phyloP scores from a whole-genome alignment of 2,329 filamentous ascomycete species.

The Sarocladiaceae sp. region DNA sequence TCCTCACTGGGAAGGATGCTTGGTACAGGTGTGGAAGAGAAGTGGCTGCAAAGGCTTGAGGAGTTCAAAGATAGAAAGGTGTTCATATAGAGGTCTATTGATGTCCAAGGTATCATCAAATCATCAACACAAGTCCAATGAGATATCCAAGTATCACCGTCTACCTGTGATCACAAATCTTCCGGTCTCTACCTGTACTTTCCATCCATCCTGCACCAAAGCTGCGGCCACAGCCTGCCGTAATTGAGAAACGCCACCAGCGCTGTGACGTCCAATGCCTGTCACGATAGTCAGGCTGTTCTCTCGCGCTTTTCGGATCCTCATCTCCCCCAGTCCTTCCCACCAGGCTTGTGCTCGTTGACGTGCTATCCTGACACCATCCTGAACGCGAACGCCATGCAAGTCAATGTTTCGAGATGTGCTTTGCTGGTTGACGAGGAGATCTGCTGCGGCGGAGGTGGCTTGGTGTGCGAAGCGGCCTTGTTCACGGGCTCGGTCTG shows the following conservation, averaged over 20 bases:
- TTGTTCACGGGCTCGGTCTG: constrained; percentile 63
- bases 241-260: constrained; percentile 69
- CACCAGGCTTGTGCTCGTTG: constrained; percentile 71
- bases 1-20: constrained; percentile 55
- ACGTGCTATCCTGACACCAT: constrained; percentile 74
- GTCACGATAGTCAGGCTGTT: constrained; percentile 71
- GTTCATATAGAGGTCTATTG: neutral
- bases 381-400: constrained; percentile 76
- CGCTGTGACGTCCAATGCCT: constrained; percentile 74
- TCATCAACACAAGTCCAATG: neutral
- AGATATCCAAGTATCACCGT: constrained; percentile 18
- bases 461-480: constrained; percentile 52
- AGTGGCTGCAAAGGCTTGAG: constrained; percentile 14
- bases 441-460: constrained; percentile 65
- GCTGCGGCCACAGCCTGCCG: constrained; percentile 76
- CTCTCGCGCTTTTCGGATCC: constrained; percentile 43
- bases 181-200: constrained; percentile 67
- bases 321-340: constrained; percentile 63
- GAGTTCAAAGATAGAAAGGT: too few species aligned
- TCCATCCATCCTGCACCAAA: constrained; percentile 79
- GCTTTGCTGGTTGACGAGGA: constrained; percentile 65
- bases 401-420: constrained; percentile 62
- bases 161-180: constrained; percentile 65
- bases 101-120: neutral
- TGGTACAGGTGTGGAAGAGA: constrained; percentile 48